A percentile compares a stretch with the other conserved stretches of the same genome.
Conservation (phyloP, 1,139 yeast species). For the Hansenula sp. region DNA sequence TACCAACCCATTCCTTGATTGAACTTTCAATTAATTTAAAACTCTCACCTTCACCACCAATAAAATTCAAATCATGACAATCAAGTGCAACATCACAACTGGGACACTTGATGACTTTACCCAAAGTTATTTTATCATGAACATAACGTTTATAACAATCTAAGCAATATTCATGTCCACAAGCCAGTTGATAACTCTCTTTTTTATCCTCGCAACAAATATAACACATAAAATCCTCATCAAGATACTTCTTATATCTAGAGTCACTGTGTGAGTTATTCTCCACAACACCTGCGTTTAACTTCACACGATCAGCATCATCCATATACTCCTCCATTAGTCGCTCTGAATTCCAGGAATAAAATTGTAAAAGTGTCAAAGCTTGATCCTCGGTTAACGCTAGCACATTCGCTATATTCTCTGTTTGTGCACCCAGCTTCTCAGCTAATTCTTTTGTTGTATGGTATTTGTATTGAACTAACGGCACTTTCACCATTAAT, state of each 20-base stretch:
- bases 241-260: constrained; percentile 20
- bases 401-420: constrained; percentile 27
- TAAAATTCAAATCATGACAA: constrained; percentile 29
- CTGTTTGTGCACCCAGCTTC: constrained; percentile 12
- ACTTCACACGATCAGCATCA: constrained; percentile 39
- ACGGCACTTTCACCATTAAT: constrained; percentile 7
- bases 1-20: constrained; percentile 49
- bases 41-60: constrained; percentile 27
- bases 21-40: constrained; percentile 29
- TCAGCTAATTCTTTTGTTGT: constrained; percentile 17
- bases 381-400: constrained; percentile 36
- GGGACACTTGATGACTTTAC: constrained; percentile 66
- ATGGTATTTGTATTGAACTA: constrained; percentile 15
- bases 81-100: constrained; percentile 35
- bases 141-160: constrained; percentile 65
- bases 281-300: constrained; percentile 43
- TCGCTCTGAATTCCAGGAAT: constrained; percentile 72
- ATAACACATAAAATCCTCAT: constrained; percentile 41
- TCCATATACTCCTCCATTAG: constrained; percentile 66
- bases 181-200: constrained; percentile 49
- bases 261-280: constrained; percentile 9
- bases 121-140: constrained; percentile 43
- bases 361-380: constrained; percentile 51
- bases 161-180: constrained; percentile 68
- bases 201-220: constrained; percentile 65